These are phyloP conservation scores for Catharanthus roseus DNA, from an alignment of 257 asterid species.

Conservation along the genomic window DNA sequence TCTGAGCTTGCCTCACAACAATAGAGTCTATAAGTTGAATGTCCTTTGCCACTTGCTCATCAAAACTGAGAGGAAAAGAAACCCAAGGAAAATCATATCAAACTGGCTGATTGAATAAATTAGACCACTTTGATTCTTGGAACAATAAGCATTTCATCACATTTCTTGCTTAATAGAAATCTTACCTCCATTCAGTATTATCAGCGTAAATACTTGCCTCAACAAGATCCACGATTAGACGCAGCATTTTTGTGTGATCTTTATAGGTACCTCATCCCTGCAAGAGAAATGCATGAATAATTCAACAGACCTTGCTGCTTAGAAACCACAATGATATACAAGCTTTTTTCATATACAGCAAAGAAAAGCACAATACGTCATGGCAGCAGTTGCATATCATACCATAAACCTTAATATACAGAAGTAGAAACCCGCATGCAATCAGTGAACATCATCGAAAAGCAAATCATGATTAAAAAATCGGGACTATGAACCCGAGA, in stretches of 20 bases:
- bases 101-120: background rate
- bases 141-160: background rate
- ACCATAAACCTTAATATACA: background rate
- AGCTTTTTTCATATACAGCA: background rate
- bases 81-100: background rate
- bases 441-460: background rate
- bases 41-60: slow-evolving; percentile 86
- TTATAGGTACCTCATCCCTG: slow-evolving; percentile 98
- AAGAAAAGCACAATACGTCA: background rate
- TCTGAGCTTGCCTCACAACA: slow-evolving; percentile 88
- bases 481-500: too few relatives aligned
- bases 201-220: slow-evolving; percentile 96
- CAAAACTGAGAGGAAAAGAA: slow-evolving; percentile 41
- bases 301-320: background rate
- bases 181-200: slow-evolving; percentile 94
- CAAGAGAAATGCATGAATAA: slow-evolving; percentile 16
- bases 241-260: slow-evolving; percentile 92
- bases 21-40: slow-evolving; percentile 90
- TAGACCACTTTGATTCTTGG: background rate
- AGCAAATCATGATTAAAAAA: too few relatives aligned
- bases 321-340: slow-evolving; percentile 1
- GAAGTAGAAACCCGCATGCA: background rate
- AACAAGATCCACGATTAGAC: slow-evolving; percentile 91
- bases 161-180: background rate
- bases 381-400: background rate